Base-by-base conservation (phyloP, 805 yeast genomes). In the Zygosaccharomyces lentus region DNA sequence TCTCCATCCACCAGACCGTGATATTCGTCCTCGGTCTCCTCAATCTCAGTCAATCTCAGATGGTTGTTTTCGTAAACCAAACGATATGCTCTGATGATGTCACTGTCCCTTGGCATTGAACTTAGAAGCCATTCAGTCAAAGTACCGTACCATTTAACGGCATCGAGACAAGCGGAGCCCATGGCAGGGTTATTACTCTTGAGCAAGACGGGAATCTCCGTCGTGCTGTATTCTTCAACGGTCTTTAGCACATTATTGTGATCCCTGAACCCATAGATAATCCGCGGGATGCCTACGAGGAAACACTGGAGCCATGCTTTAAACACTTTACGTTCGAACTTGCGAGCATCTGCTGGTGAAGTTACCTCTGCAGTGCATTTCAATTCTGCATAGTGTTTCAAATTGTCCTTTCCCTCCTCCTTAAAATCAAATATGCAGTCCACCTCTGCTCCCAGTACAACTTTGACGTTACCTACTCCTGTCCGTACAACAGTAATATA, bases 241-340 rank as follows among this genome's bases (percentile, higher is more conserved):
- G 82, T 67, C 51, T 75, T 70, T 45, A 91, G 67, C n/a, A 75
- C 64, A 35, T 84, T 72, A 27, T 78, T 67, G 13, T 84, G 84
- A 61, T 88, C 95, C 54, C 96, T 75, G 65, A 85, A 93, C 0
- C 97, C 99, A 60, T 87, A 87, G 3, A 86, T 75, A 4, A 91
- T 74, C 48, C 77, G 77, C n/a, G 84, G 81, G 16, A 93, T 76
- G 3, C 99, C 99, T 37, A 87, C 72, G 17, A 93, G 70, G 64
- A 89, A 93, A 51, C 96, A 84, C 68, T 89, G 98, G 2, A 95
- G 87, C 99, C 99, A 93, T 0, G 95, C 76, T 50, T 72, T 77
- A 61, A 84, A 78, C 37, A 93, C 68, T 65, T 88, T 89, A 45
- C 73, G 75, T 60, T 91, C 96, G 60, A 91, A 88, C 15, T 62